These are phyloP conservation scores for Myriosclerotinia duriaeana DNA, from an alignment of 2,329 filamentous ascomycete genomes.

Conservation along the genomic window DNA sequence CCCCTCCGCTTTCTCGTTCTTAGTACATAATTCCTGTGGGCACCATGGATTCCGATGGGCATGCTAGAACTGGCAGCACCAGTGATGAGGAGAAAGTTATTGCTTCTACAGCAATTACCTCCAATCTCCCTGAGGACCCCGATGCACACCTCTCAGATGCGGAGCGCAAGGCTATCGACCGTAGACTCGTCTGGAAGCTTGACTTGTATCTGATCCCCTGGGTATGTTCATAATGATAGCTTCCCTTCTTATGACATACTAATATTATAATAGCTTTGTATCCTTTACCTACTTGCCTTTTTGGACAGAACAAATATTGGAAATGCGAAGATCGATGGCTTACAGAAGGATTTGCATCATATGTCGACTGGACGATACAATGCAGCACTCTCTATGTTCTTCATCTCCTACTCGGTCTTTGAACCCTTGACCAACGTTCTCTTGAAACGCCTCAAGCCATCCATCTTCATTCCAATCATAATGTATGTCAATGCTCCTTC, in stretches of 20 bases:
- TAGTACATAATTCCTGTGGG: background rate
- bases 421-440: slow-evolving; percentile 74
- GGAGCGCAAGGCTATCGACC: slow-evolving; percentile 60
- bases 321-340: slow-evolving; percentile 62
- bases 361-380: slow-evolving; percentile 70
- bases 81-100: slow-evolving; percentile 24
- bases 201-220: slow-evolving; percentile 63
- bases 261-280: slow-evolving; percentile 54
- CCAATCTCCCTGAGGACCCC: slow-evolving; percentile 47
- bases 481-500: slow-evolving; percentile 56
- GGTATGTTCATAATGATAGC: slow-evolving; percentile 35
- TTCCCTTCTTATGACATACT: background rate
- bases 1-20: background rate
- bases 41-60: slow-evolving; percentile 18
- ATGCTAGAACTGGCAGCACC: slow-evolving; percentile 5
- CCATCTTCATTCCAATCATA: slow-evolving; percentile 76
- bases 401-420: slow-evolving; percentile 78
- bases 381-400: slow-evolving; percentile 76
- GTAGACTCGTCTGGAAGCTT: slow-evolving; percentile 60
- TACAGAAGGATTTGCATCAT: slow-evolving; percentile 57
- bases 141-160: slow-evolving; percentile 65
- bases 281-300: slow-evolving; percentile 73
- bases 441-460: slow-evolving; percentile 70
- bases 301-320: slow-evolving; percentile 79
- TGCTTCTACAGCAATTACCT: background rate